Base-by-base conservation (phyloP, 2,329 filamentous ascomycete species). In the Fusarium transvaalense region DNA sequence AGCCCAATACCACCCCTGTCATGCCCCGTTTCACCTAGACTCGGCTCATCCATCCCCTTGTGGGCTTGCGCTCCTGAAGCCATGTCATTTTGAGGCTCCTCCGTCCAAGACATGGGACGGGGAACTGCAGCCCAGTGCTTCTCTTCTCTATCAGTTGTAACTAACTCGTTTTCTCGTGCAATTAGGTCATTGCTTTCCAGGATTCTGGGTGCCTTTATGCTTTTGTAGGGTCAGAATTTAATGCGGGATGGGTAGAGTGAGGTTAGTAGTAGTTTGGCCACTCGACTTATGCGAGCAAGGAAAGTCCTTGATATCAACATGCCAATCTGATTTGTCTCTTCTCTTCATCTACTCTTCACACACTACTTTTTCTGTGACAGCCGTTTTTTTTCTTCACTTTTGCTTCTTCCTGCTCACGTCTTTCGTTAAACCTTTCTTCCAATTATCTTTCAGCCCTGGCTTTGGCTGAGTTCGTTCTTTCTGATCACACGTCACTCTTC, bases 381-480 rank as follows among this genome's bases (percentile, higher is more conserved):
- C 23, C 50, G 32, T 63, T 52, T 52, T 45, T 52, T 48, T n/a
- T 61, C 42, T 60, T 62, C 35, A 50, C 31, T 51, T 56, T 63
- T 63, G 38, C 50, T 55, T 67, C 55, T 60, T 50, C 59, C 57
- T 69, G 56, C 65, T 63, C 55, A 55, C 56, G 46, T 56, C 56
- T 46, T 41, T 69, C 56, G 17, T 69, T 69, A 45, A 55, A 34
- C 21, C 5, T 27, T 59, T 54, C 8, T 48, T 55, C 46, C 61
- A 53, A 46, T 61, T 43, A 41, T 56, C 56, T 67, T 45, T 25
- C 65, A 71, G 68, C 63, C 61, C 68, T 55, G 39, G 68, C 35
- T 56, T 56, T 66, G 68, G 57, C 68, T 71, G 68, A 64, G 48
- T 71, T 51, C 68, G 56, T 66, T 71, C 68, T 15, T 64, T 71